These are phyloP conservation scores for Pyracantha coccinea DNA, from an alignment of 331 rosid genomes.

Conservation along the genomic window DNA sequence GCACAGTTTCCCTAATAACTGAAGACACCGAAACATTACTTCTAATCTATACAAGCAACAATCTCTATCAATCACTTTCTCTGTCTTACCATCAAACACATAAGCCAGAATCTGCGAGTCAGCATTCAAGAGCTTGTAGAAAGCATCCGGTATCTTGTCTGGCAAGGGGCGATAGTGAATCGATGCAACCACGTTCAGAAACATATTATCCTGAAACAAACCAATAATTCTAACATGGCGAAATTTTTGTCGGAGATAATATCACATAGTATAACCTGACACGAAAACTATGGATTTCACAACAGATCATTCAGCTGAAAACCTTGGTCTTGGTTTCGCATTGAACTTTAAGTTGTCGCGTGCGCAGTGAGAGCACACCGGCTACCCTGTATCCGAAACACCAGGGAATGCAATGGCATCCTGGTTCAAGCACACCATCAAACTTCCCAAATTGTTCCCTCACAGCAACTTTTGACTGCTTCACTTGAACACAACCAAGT, in stretches of 20 bases:
- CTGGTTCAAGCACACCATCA: constrained; percentile 56
- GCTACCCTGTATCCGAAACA: constrained; percentile 55
- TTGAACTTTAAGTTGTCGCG: constrained; percentile 62
- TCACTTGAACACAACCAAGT: constrained; percentile 52
- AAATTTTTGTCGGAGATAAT: neutral
- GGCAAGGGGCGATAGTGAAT: constrained; percentile 65
- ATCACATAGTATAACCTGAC: neutral
- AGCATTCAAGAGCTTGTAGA: constrained; percentile 69
- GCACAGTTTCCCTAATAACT: constrained; percentile 76
- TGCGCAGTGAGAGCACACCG: constrained; percentile 54
- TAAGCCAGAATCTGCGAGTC: constrained; percentile 70
- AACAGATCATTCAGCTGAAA: constrained; percentile 2
- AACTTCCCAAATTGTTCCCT: constrained; percentile 66
- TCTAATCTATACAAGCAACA: neutral
- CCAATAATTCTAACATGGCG: neutral
- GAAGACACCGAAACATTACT: constrained; percentile 17
- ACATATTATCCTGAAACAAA: constrained; percentile 54
- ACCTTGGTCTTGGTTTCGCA: constrained; percentile 86
- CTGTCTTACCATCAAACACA: constrained; percentile 58
- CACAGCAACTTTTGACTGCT: constrained; percentile 64
- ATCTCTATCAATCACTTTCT: constrained; percentile 7
- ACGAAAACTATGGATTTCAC: neutral
- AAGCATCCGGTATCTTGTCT: constrained; percentile 70
- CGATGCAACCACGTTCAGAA: constrained; percentile 65
- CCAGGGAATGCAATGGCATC: constrained; percentile 82